These are phyloP conservation scores for Hysterium pulicare DNA, from an alignment of 2,329 filamentous ascomycete genomes.

Conservation along the genomic window DNA sequence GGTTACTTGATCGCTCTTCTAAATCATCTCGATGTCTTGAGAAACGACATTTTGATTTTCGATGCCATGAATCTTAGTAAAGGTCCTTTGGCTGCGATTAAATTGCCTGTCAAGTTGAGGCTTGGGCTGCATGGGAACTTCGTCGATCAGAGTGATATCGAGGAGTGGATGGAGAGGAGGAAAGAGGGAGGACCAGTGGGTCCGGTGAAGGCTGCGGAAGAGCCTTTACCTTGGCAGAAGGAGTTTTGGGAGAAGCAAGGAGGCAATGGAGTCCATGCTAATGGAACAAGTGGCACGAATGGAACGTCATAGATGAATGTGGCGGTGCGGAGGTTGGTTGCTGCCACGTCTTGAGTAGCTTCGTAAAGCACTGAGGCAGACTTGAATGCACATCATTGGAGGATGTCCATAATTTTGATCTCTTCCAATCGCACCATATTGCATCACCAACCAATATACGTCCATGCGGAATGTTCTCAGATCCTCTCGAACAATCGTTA, in stretches of 20 bases:
- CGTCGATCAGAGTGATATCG: constrained; percentile 27
- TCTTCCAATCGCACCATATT: too few relatives aligned
- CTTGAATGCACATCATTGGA: too few relatives aligned
- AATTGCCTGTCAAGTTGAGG: constrained; percentile 38
- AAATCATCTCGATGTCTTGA: constrained; percentile 40
- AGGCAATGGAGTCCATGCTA: not conserved
- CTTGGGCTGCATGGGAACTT: constrained; percentile 33
- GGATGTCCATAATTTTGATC: too few relatives aligned
- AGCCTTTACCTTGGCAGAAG: constrained; percentile 28
- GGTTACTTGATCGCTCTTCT: constrained; percentile 48
- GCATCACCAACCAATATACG: too few relatives aligned
- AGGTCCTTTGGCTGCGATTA: constrained; percentile 39
- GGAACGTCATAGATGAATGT: not conserved
- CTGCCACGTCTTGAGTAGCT: too few relatives aligned
- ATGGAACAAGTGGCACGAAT: not conserved
- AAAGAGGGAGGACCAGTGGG: constrained; percentile 24
- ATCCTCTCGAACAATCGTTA: too few relatives aligned
- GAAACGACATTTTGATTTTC: constrained; percentile 42
- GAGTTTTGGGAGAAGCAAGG: constrained; percentile 17
- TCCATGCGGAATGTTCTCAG: too few relatives aligned
- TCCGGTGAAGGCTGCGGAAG: constrained; percentile 18
- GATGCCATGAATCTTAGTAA: constrained; percentile 39
- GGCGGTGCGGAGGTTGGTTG: too few relatives aligned
- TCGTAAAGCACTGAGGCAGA: too few relatives aligned
- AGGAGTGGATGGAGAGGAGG: constrained; percentile 28